Evolutionary conservation across 225 moss, liverwort and hornwort genomes (phyloP).

Genomic region (Asterella californica): DNA sequence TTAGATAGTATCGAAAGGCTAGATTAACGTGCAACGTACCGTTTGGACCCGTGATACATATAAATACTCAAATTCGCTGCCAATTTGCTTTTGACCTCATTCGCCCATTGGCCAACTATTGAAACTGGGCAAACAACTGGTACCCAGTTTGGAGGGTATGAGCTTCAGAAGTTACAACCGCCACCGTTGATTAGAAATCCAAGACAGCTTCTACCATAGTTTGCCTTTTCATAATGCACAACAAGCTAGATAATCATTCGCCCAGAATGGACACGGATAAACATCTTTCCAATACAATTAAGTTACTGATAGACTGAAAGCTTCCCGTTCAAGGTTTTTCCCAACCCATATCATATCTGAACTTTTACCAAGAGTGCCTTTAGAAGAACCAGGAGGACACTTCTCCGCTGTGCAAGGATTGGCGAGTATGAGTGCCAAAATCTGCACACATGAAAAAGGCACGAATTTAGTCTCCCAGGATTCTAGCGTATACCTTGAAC

Average conservation of each 20-base stretch:
- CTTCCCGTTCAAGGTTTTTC: neutral
- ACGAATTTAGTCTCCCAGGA: neutral
- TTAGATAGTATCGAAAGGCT: neutral
- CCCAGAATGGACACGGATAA: neutral
- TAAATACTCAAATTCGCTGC: conserved; percentile 97
- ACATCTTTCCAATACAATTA: neutral
- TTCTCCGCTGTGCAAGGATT: conserved; percentile 86
- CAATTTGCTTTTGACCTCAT: conserved; percentile 97
- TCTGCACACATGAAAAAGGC: conserved; percentile 37
- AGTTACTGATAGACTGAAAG: neutral
- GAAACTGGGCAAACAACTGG: conserved; percentile 99
- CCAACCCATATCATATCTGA: neutral
- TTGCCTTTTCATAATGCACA: neutral
- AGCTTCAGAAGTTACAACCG: neutral
- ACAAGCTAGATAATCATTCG: neutral
- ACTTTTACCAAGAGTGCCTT: conserved; percentile 90
- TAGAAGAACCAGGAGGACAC: conserved; percentile 80
- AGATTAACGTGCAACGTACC: conserved; percentile 36
- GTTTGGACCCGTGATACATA: conserved; percentile 98
- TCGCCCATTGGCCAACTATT: conserved; percentile 99
- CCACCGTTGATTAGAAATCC: neutral
- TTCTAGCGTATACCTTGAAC: neutral
- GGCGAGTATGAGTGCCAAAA: conserved; percentile 94
- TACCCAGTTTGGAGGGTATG: conserved; percentile 15
- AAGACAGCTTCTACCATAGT: neutral